phyloP scores from a whole-genome alignment of 208 protist genomes.

The Wallacemonas sp. region DNA sequence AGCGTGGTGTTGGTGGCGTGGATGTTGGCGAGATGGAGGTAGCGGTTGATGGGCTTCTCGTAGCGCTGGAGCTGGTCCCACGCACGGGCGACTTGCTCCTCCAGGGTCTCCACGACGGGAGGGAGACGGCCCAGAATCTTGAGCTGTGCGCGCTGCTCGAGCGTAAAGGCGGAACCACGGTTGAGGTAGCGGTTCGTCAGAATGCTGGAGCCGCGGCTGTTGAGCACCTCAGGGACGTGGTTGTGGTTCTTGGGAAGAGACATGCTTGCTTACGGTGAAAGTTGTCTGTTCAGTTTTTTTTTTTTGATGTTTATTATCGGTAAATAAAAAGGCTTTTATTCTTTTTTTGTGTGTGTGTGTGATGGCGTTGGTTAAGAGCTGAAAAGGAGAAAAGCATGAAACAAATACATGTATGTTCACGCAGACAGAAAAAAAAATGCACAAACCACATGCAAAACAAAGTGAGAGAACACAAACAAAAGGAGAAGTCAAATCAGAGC shows the following conservation, averaged over 20 bases:
- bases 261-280: conserved; percentile 13
- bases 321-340: conserved; percentile 15
- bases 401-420: too few relatives aligned
- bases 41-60: conserved; percentile 86
- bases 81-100: conserved; percentile 73
- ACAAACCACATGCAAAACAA: background rate
- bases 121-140: conserved; percentile 65
- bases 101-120: conserved; percentile 72
- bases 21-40: conserved; percentile 68
- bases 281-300: too few relatives aligned
- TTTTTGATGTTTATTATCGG: conserved; percentile 4
- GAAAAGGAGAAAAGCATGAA: conserved; percentile 10
- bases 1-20: conserved; percentile 78
- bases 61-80: conserved; percentile 66
- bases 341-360: too few relatives aligned
- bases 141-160: conserved; percentile 71
- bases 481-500: background rate
- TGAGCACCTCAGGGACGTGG: conserved; percentile 19
- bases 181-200: conserved; percentile 80
- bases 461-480: background rate
- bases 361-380: background rate
- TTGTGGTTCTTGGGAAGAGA: conserved; percentile 23
- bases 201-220: conserved; percentile 32
- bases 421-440: background rate
- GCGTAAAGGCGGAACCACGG: conserved; percentile 80